These are phyloP conservation scores for Pythium grandisporangium DNA, from an alignment of 352 stramenopile species.

Conservation along the genomic window DNA sequence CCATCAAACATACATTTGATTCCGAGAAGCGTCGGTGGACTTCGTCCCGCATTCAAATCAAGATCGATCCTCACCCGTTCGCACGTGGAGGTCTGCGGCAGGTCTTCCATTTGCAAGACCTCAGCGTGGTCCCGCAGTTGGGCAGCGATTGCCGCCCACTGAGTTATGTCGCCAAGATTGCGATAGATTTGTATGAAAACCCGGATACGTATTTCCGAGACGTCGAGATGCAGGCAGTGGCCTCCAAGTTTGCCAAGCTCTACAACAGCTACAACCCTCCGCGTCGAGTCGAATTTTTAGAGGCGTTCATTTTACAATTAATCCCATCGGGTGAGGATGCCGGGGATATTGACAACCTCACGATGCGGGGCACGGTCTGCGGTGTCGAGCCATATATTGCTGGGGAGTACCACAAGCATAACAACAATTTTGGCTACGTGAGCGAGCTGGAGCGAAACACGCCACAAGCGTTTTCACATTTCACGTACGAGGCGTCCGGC, in stretches of 20 bases:
- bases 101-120: conserved; percentile 65
- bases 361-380: conserved; percentile 59
- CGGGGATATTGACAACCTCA: conserved; percentile 29
- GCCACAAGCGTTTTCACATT: conserved; percentile 86
- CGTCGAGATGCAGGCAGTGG: conserved; percentile 80
- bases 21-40: conserved; percentile 67
- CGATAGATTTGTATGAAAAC: conserved; percentile 70
- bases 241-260: conserved; percentile 62
- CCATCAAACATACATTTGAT: conserved; percentile 77
- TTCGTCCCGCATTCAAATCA: conserved; percentile 58
- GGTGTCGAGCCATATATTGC: conserved; percentile 72
- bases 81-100: conserved; percentile 47
- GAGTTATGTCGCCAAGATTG: conserved; percentile 72
- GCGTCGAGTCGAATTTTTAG: conserved; percentile 62
- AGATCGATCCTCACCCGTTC: conserved; percentile 61
- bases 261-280: conserved; percentile 83
- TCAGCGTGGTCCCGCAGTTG: conserved; percentile 20
- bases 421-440: conserved; percentile 80
- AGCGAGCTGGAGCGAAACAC: conserved; percentile 75
- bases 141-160: conserved; percentile 5
- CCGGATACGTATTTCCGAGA: conserved; percentile 81
- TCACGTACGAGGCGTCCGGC: conserved; percentile 89
- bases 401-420: conserved; percentile 78
- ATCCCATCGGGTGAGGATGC: conserved; percentile 23
- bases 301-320: conserved; percentile 68